These are phyloP conservation scores for Tuber umbilicatum DNA, from an alignment of 495 filamentous ascomycete genomes.

Conservation along the genomic window DNA sequence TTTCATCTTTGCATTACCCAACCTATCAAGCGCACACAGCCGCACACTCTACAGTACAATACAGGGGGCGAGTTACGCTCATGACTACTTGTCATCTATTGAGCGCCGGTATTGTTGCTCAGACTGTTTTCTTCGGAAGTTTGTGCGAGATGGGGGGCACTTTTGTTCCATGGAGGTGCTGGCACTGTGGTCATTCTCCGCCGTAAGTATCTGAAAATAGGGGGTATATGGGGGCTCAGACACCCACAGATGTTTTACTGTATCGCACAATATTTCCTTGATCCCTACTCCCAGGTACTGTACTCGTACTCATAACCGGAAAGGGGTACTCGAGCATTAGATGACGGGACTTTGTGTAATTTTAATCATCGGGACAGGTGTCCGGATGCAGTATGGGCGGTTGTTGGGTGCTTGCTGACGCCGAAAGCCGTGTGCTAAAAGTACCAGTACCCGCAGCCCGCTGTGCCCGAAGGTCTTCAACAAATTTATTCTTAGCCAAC, in stretches of 20 bases:
- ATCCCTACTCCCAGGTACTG: too few species aligned
- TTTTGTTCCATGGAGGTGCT: not conserved
- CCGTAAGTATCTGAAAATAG: too few species aligned
- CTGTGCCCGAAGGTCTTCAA: too few species aligned
- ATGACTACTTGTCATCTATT: not conserved
- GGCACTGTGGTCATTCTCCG: too few species aligned
- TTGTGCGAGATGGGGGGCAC: not conserved
- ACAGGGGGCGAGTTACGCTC: not conserved
- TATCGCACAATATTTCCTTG: too few species aligned
- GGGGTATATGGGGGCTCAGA: too few species aligned
- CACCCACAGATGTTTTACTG: too few species aligned
- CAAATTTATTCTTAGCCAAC: too few species aligned
- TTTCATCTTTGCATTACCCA: not conserved
- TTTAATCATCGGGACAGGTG: not conserved
- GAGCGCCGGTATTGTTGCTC: not conserved
- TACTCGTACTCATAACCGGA: too few species aligned
- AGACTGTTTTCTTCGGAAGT: not conserved
- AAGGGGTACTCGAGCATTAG: not conserved
- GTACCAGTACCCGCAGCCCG: too few species aligned
- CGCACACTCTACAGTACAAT: not conserved
- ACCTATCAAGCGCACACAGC: not conserved
- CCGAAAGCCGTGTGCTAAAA: not conserved
- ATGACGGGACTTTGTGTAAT: not conserved
- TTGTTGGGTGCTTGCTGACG: not conserved
- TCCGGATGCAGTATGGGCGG: not conserved